Evolutionary conservation across 2,329 filamentous ascomycete species (phyloP), one percentile per base, ranked within the genome.

Genomic region (Pseudocercospora eumusae): DNA sequence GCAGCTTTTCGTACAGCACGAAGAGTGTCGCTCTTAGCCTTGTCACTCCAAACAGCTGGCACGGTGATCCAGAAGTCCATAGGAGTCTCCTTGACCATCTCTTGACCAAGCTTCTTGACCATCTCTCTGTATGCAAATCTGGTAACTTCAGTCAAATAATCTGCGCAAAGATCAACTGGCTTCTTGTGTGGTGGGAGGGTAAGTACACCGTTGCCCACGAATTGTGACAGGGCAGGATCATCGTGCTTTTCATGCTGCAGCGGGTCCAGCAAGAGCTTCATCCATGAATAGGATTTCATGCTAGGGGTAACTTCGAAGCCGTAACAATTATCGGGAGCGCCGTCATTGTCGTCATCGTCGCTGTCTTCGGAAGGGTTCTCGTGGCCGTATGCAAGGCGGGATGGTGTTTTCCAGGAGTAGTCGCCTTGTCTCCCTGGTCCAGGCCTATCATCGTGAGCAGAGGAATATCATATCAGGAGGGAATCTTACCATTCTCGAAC

Each of bases 1-100:
- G 89, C 90, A 0, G 90, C 90, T 54, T 86, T 80, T 75, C 91
- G 86, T 2, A 89, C 89, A 6, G 90, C 90, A 70, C 87, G 84
- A 36, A 91, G 75, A 1, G 90, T 93, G 8, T 88, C 89, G 72
- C 90, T 88, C 77, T 92, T 92, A 13, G 89, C 90, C 0, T 87
- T 85, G 73, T 93, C 90, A 25, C 86, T 90, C 90, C 90, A 93
- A 2, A 92, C 88, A 6, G 90, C 90, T 8, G 90, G 90, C 53
- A 89, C 90, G 0, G 90, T 92, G 60, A 93, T 80, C 59, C 92
- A 88, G 69, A 90, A 92, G 64, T 92, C 86, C 36, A 91, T 86
- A 67, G 86, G 87, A 4, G 88, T 92, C 8, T 84, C 85, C 5
- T 49, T 33, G 2, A 66, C 36, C 1, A 61, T 33, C 28, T 64